Conservation (phyloP, 495 filamentous ascomycete species). For the Trichodelitschia bisporula region DNA sequence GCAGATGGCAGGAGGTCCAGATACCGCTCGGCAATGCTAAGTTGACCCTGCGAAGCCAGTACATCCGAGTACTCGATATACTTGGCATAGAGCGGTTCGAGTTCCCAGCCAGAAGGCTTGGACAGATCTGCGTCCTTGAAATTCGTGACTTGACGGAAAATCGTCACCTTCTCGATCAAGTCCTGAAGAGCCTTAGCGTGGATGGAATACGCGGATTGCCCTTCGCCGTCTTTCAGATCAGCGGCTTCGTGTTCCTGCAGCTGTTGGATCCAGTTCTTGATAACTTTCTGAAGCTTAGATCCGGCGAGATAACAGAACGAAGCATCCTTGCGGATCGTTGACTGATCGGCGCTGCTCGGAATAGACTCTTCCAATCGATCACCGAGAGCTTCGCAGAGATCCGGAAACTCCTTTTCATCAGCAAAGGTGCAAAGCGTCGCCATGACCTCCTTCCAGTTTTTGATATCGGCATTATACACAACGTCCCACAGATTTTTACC, state of each 20-base stretch:
- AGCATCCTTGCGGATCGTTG: constrained; percentile 49
- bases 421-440: constrained; percentile 87
- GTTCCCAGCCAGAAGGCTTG: constrained; percentile 53
- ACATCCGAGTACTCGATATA: constrained; percentile 96
- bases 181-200: constrained; percentile 73
- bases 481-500: constrained; percentile 97
- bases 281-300: constrained; percentile 91
- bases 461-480: constrained; percentile 80
- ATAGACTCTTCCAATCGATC: constrained; percentile 65
- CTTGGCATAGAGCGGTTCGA: constrained; percentile 70
- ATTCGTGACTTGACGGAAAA: constrained; percentile 85
- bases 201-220: constrained; percentile 60
- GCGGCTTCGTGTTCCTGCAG: constrained; percentile 58
- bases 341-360: constrained; percentile 19
- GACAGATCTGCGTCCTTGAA: constrained; percentile 55
- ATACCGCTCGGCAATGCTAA: constrained; percentile 73
- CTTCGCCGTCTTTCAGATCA: constrained; percentile 32
- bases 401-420: constrained; percentile 68
- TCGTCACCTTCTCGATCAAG: constrained; percentile 94
- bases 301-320: constrained; percentile 90
- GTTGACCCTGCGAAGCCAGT: constrained; percentile 67
- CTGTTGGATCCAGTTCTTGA: constrained; percentile 78
- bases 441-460: constrained; percentile 94
- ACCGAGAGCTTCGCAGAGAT: constrained; percentile 88
- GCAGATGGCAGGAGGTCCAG: constrained; percentile 65